Percentiles rank a stretch among this genome's conserved stretches.
phyloP scores from a whole-genome alignment of 2,329 filamentous ascomycete species.

The Xylariaceae sp. region DNA sequence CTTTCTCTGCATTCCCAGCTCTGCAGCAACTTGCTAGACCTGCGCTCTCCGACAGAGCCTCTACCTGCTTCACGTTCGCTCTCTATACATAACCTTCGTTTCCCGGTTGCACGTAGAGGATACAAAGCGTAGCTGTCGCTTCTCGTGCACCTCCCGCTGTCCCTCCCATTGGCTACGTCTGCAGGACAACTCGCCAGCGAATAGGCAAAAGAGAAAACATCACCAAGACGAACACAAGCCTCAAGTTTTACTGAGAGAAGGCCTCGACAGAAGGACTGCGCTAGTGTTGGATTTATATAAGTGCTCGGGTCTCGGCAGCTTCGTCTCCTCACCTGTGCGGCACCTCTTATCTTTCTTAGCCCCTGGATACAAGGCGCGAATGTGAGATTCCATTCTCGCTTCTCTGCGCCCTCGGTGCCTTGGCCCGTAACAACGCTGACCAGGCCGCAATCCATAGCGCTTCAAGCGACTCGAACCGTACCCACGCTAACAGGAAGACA shows the following conservation, averaged over 20 bases:
- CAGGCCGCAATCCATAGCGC: slow-evolving; percentile 11
- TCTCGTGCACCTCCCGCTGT: slow-evolving; percentile 1
- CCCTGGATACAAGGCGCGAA: slow-evolving; percentile 16
- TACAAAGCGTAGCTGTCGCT: not conserved
- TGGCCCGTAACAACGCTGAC: slow-evolving; percentile 22
- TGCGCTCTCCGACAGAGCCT: slow-evolving; percentile 5
- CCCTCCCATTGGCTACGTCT: slow-evolving; percentile 1
- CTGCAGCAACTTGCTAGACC: slow-evolving; percentile 4
- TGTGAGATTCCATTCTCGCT: slow-evolving; percentile 17
- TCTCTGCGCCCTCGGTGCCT: slow-evolving; percentile 3
- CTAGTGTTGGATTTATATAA: slow-evolving; percentile 3
- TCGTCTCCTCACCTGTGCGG: not conserved
- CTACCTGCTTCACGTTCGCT: slow-evolving; percentile 9
- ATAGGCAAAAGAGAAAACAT: not conserved
- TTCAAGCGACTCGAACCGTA: slow-evolving; percentile 14
- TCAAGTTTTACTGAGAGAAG: not conserved
- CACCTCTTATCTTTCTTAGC: not conserved
- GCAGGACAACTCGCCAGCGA: not conserved
- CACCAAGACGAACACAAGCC: not conserved
- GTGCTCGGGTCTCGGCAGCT: not conserved
- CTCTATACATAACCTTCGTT: slow-evolving; percentile 5
- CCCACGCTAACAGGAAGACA: slow-evolving; percentile 9
- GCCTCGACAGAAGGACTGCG: not conserved
- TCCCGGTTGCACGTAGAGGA: not conserved
- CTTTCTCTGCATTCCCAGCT: slow-evolving; percentile 13